phyloP scores from a whole-genome alignment of 2,329 filamentous ascomycete species.

The Fusarium sp. region DNA sequence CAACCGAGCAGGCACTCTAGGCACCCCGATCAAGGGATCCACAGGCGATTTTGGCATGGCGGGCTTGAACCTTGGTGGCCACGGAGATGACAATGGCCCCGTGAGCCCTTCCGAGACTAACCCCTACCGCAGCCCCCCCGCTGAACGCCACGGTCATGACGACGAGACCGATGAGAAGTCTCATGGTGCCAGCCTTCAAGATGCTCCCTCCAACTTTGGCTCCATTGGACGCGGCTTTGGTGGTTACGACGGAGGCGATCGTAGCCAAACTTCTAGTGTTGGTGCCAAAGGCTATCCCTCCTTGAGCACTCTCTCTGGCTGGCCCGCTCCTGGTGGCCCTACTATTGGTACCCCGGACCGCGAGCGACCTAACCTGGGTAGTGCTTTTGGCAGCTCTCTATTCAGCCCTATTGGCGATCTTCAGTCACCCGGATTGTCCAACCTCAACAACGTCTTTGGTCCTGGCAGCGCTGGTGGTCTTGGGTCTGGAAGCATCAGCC shows the following conservation, averaged over 20 bases:
- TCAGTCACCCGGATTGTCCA: constrained; percentile 78
- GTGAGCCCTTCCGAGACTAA: constrained; percentile 96
- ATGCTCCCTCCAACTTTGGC: constrained; percentile 65
- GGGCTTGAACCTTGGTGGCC: constrained; percentile 67
- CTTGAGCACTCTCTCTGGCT: constrained; percentile 72
- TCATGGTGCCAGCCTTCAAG: constrained; percentile 55
- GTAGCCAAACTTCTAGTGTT: constrained; percentile 92
- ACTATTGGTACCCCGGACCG: constrained; percentile 77
- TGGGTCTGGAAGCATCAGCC: constrained; percentile 75
- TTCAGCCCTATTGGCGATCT: constrained; percentile 83
- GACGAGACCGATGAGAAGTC: constrained; percentile 64
- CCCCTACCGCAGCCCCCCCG: constrained; percentile 91
- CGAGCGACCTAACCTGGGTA: constrained; percentile 66
- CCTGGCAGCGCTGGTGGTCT: constrained; percentile 66
- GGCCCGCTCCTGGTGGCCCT: constrained; percentile 66
- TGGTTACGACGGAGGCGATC: constrained; percentile 79
- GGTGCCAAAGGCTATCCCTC: constrained; percentile 79
- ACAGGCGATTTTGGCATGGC: constrained; percentile 73
- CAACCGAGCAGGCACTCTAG: constrained; percentile 58
- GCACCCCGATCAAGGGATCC: constrained; percentile 67
- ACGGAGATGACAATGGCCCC: constrained; percentile 73
- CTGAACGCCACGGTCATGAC: constrained; percentile 76
- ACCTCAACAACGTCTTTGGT: constrained; percentile 77
- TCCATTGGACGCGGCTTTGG: constrained; percentile 64
- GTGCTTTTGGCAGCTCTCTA: constrained; percentile 81